Evolutionary conservation across 164 flowering plant genomes (phyloP).

Genomic region (Saururus chinensis): DNA sequence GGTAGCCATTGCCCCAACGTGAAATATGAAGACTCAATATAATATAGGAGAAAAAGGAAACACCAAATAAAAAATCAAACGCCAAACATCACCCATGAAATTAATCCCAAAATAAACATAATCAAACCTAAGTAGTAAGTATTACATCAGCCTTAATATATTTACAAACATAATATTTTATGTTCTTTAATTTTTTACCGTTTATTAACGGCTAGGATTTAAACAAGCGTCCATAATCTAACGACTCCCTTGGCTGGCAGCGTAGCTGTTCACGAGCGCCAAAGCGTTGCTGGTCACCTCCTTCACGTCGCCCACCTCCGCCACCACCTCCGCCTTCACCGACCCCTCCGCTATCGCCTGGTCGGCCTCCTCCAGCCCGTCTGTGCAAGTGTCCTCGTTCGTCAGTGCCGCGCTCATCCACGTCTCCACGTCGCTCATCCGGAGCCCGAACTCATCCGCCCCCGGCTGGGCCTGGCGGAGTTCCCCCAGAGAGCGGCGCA

Average conservation of each 20-base stretch:
- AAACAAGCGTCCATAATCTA: no score
- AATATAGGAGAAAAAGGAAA: no score
- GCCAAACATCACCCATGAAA: no score
- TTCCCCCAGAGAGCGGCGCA: conserved; percentile 52
- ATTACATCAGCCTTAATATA: no score
- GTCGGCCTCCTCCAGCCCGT: conserved; percentile 51
- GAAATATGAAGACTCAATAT: no score
- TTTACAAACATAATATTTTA: no score
- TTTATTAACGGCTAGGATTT: no score
- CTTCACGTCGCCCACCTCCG: conserved; percentile 23
- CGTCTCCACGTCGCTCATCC: conserved; percentile 78
- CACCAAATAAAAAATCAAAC: no score
- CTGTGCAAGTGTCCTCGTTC: conserved; percentile 77
- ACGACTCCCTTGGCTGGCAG: background rate
- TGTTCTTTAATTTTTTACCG: no score
- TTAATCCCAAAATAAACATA: no score
- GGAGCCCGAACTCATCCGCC: conserved; percentile 36
- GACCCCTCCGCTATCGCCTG: conserved; percentile 38
- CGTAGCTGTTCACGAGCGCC: conserved; percentile 62
- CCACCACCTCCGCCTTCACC: conserved; percentile 29
- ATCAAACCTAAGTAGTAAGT: no score
- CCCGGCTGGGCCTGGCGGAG: conserved; percentile 22
- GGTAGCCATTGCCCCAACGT: no score
- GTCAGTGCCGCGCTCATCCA: conserved; percentile 95
- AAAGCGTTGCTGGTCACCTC: conserved; percentile 76